These are phyloP conservation scores for Solanum chmielewskii DNA, from an alignment of 257 asterid species.

Conservation along the genomic window DNA sequence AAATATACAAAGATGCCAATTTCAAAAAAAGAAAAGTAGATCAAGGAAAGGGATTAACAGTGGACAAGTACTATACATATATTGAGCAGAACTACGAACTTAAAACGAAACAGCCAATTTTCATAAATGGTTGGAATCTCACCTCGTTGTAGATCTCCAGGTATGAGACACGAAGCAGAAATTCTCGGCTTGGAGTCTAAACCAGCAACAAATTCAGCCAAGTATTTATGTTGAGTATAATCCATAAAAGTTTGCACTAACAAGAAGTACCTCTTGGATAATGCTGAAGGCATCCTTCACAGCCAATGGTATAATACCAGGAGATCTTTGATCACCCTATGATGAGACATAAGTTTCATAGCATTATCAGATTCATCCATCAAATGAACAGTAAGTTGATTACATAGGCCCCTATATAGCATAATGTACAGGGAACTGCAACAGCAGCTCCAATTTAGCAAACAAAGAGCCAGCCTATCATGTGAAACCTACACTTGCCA, in stretches of 20 bases:
- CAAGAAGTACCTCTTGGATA: constrained; percentile 86
- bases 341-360: not conserved
- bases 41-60: not conserved
- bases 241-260: constrained; percentile 12
- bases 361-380: not conserved
- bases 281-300: constrained; percentile 98
- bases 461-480: not conserved
- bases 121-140: constrained; percentile 8
- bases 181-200: constrained; percentile 96
- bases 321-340: constrained; percentile 99
- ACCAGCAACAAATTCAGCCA: constrained; percentile 11
- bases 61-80: not conserved
- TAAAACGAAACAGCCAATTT: not conserved
- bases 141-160: constrained; percentile 99
- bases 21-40: not conserved
- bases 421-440: not conserved
- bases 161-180: constrained; percentile 91
- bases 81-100: not conserved
- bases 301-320: constrained; percentile 96
- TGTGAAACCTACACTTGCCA: not conserved
- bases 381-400: not conserved
- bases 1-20: not conserved
- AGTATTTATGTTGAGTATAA: constrained; percentile 7
- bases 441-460: not conserved
- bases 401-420: not conserved